A percentile compares a stretch with the other conserved stretches of the same genome.
phyloP scores from a whole-genome alignment of 495 filamentous ascomycete species.

The Aspergillus ellipticus region DNA sequence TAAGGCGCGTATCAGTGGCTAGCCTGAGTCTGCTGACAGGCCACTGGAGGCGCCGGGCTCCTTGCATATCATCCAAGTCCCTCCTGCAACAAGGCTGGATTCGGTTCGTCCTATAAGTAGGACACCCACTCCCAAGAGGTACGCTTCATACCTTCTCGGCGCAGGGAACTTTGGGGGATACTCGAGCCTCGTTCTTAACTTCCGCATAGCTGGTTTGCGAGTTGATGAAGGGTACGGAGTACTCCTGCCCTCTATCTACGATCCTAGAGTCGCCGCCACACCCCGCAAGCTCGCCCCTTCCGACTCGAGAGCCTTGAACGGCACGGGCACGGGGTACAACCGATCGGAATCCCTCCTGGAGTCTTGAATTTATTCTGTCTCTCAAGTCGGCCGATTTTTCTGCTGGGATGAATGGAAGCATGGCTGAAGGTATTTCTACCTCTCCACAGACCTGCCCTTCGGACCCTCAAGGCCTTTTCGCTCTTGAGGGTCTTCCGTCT shows the following conservation, averaged over 20 bases:
- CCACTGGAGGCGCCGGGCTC: neutral
- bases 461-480: constrained; percentile 15
- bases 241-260: too few species aligned
- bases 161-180: neutral
- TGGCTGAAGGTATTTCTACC: constrained; percentile 42
- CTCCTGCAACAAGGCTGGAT: neutral
- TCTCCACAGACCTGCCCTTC: constrained; percentile 26
- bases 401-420: constrained; percentile 27
- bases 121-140: neutral
- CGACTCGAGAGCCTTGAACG: too few species aligned
- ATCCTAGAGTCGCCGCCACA: neutral
- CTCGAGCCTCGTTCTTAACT: neutral
- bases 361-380: neutral
- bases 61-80: neutral
- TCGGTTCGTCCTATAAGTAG: neutral
- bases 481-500: constrained; percentile 18
- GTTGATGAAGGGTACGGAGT: neutral
- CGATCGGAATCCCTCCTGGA: neutral
- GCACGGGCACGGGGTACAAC: neutral
- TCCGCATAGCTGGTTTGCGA: neutral
- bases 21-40: neutral
- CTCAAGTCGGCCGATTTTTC: neutral
- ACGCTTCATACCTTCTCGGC: neutral
- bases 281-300: neutral
- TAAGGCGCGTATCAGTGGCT: neutral